Percentiles rank a stretch among this genome's conserved stretches.
These are phyloP conservation scores for Phaeotremella fagi DNA, from an alignment of 768 basidiomycete genomes.

Conservation along the genomic window DNA sequence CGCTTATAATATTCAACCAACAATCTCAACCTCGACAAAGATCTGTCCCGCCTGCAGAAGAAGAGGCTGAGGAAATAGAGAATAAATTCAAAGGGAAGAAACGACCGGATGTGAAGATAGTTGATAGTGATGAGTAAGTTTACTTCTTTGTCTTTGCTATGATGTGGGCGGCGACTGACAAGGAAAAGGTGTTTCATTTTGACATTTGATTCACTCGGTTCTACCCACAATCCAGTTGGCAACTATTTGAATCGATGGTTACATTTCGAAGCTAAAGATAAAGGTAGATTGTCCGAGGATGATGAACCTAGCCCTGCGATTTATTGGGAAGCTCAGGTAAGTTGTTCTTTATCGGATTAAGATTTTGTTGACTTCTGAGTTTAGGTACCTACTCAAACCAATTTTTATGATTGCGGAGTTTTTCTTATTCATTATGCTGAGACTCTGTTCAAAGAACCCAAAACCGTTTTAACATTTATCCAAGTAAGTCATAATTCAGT, in stretches of 20 bases:
- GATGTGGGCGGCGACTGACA: background rate
- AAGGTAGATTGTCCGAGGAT: conserved; percentile 52
- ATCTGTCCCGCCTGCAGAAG: background rate
- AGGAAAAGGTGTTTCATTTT: conserved; percentile 58
- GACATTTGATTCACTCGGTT: conserved; percentile 82
- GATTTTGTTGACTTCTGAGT: background rate
- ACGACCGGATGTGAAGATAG: background rate
- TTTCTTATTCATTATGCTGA: conserved; percentile 83
- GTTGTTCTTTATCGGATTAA: too few relatives aligned
- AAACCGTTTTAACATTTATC: conserved; percentile 55
- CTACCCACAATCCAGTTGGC: conserved; percentile 62
- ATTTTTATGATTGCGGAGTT: conserved; percentile 87
- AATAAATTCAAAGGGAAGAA: background rate
- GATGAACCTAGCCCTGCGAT: conserved; percentile 31
- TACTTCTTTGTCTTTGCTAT: background rate
- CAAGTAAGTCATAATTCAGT: conserved; percentile 14
- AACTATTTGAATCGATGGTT: conserved; percentile 66
- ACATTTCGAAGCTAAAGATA: conserved; percentile 69
- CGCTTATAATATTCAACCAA: too few relatives aligned
- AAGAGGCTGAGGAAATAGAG: background rate
- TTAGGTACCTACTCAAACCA: conserved; percentile 82
- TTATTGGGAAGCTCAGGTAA: conserved; percentile 57
- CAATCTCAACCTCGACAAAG: background rate
- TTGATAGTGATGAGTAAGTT: conserved; percentile 8
- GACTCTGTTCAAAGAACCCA: conserved; percentile 66